These are phyloP conservation scores for Senecio squalidus DNA, from an alignment of 140 eudicot genomes.

Conservation along the genomic window DNA sequence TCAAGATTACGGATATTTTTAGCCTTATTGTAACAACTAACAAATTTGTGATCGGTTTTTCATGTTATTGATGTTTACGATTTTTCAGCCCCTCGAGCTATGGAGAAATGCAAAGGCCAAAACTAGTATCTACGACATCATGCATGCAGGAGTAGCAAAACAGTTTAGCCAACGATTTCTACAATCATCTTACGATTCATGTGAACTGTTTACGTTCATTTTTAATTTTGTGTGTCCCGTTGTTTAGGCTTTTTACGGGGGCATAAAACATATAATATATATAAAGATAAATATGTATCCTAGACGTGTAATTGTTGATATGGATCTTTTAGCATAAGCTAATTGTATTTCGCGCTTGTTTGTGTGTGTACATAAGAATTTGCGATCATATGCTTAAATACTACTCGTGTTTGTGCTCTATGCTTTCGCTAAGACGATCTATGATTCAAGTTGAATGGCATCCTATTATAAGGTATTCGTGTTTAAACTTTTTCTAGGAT, in stretches of 20 bases:
- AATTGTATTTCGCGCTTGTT: conserved; percentile 16
- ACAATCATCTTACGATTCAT: conserved; percentile 18
- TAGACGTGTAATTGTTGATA: conserved; percentile 6
- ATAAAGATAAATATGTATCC: conserved; percentile 9
- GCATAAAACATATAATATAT: conserved; percentile 14
- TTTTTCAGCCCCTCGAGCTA: conserved; percentile 45
- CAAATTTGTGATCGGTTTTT: not conserved
- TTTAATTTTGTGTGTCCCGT: conserved; percentile 20
- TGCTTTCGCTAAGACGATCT: not conserved
- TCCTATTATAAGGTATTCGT: too few species aligned
- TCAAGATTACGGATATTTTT: too few species aligned
- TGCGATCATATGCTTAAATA: not conserved
- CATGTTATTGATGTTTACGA: not conserved
- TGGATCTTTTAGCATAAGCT: conserved; percentile 19
- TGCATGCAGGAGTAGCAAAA: conserved; percentile 8
- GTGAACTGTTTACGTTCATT: conserved; percentile 23
- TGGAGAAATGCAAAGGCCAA: conserved; percentile 39
- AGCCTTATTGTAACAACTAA: not conserved
- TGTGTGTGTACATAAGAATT: not conserved
- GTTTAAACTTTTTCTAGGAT: too few species aligned
- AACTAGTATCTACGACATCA: conserved; percentile 22
- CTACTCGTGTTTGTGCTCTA: conserved; percentile 7
- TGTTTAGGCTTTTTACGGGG: conserved; percentile 7
- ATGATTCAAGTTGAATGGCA: too few species aligned
- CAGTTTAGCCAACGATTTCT: conserved; percentile 7